A percentile compares a stretch with the other conserved stretches of the same genome.
phyloP scores from a whole-genome alignment of 257 asterid genomes.

The Fraxinus americana region DNA sequence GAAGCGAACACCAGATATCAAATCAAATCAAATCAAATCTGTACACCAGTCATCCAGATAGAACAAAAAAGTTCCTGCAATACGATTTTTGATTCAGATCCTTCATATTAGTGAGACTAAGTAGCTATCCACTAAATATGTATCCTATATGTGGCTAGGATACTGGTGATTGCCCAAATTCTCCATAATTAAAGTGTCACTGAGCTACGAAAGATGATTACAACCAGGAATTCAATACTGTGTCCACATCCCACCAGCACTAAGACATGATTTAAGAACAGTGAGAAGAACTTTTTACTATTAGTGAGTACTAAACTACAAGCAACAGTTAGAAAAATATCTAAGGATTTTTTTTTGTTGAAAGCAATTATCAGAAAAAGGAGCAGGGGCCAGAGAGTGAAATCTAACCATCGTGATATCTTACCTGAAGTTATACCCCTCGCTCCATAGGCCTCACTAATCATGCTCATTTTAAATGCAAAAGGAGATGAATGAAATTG shows the following conservation, averaged over 20 bases:
- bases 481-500: slow-evolving; percentile 35
- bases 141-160: slow-evolving; percentile 34
- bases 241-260: slow-evolving; percentile 4
- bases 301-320: not conserved
- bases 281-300: not conserved
- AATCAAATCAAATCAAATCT: slow-evolving; percentile 46
- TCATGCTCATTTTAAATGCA: slow-evolving; percentile 41
- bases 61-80: slow-evolving; percentile 69
- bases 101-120: slow-evolving; percentile 47
- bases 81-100: slow-evolving; percentile 56
- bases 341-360: slow-evolving; percentile 3
- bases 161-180: slow-evolving; percentile 22
- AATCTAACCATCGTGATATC: slow-evolving; percentile 23
- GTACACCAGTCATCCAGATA: slow-evolving; percentile 56
- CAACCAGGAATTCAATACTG: slow-evolving; percentile 23
- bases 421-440: slow-evolving; percentile 48
- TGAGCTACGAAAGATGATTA: slow-evolving; percentile 21
- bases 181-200: slow-evolving; percentile 11
- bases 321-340: slow-evolving; percentile 6
- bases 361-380: slow-evolving; percentile 1
- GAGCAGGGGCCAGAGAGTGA: not conserved
- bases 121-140: slow-evolving; percentile 38
- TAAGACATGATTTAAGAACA: slow-evolving; percentile 14
- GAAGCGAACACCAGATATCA: slow-evolving; percentile 51
- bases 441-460: slow-evolving; percentile 48